These are phyloP conservation scores for Zygosaccharomyces sapae DNA, from an alignment of 1,139 yeast species.

Conservation along the genomic window DNA sequence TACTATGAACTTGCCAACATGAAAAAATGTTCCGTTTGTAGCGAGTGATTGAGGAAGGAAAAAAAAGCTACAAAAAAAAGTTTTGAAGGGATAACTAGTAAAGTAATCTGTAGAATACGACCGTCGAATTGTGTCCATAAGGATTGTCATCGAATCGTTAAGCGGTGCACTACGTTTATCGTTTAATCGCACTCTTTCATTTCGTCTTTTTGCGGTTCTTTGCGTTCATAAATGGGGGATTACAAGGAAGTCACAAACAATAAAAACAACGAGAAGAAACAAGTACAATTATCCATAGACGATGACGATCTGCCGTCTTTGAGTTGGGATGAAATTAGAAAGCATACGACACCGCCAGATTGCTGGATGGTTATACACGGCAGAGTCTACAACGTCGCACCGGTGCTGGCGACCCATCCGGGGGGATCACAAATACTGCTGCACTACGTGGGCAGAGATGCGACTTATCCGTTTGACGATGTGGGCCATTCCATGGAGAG, in stretches of 20 bases:
- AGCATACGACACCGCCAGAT: constrained; percentile 46
- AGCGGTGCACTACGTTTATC: background rate
- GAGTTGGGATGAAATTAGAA: constrained; percentile 41
- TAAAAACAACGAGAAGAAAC: background rate
- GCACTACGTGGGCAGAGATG: constrained; percentile 73
- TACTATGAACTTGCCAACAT: background rate
- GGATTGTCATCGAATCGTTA: background rate
- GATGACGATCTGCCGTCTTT: constrained; percentile 8
- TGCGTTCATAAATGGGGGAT: background rate
- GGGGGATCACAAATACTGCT: constrained; percentile 67
- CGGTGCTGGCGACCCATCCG: constrained; percentile 52
- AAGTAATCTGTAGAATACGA: background rate
- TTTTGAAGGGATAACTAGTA: background rate
- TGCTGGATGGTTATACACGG: constrained; percentile 66
- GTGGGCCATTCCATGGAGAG: constrained; percentile 40
- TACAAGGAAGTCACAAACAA: background rate
- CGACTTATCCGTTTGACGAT: constrained; percentile 52
- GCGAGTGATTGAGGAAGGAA: background rate
- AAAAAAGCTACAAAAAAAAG: background rate
- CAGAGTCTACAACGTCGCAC: constrained; percentile 56
- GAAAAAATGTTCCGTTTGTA: background rate
- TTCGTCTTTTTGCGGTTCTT: background rate
- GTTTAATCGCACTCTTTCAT: background rate
- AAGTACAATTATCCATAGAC: background rate
- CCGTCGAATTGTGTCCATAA: too few relatives aligned